Base-by-base conservation (phyloP, 305 asterid species). In the Fraxinus baroniana region DNA sequence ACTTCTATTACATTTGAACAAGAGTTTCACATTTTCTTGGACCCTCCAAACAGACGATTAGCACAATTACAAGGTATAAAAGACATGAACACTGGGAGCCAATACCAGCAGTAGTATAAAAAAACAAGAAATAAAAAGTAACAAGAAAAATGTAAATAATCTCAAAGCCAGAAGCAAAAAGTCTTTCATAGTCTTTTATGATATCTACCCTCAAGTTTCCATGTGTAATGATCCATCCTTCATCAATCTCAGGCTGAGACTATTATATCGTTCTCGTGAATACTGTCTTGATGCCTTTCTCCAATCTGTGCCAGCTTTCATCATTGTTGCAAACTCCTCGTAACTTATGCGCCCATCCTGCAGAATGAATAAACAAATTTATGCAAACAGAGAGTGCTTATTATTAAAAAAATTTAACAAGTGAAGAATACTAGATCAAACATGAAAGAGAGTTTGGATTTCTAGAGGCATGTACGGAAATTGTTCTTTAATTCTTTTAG, bases 341-440 rank as follows among this genome's bases (percentile, higher is more conserved):
- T 84, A 94, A 74, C 98, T 94, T 84, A 94, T 94, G 7, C 93
- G 89, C 57, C 98, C 98, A 79, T 94, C 98, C 98, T 94, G 91
- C 85, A 83, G 20, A 74, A 12, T 2, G 17, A 55, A 81, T 5
- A 7, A 30, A n/a, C 41, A 52, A 83, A 68, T 68, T 68, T 28
- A 68, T 4, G 18, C 74, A 68, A 68, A 66, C 36, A 22, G 5
- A 18, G 15, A 6, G 12, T 8, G 30, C 32, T 4, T 17, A 55
- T 55, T 13, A 55, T n/a, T 5, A 55, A 55, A n/a, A 15, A 55
- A 55, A n/a, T 0, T n/a, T 55, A n/a, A 18, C 24, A 55, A 62
- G 71, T 2, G 71, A 62, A 62, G 71, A 62, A 22, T 62, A 7
- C 71, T 22, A 62, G 15, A 60, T 20, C 15, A 60, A 62, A 22